Conservation (phyloP, 169 alveolate genomes). For the Babesia caballi region DNA sequence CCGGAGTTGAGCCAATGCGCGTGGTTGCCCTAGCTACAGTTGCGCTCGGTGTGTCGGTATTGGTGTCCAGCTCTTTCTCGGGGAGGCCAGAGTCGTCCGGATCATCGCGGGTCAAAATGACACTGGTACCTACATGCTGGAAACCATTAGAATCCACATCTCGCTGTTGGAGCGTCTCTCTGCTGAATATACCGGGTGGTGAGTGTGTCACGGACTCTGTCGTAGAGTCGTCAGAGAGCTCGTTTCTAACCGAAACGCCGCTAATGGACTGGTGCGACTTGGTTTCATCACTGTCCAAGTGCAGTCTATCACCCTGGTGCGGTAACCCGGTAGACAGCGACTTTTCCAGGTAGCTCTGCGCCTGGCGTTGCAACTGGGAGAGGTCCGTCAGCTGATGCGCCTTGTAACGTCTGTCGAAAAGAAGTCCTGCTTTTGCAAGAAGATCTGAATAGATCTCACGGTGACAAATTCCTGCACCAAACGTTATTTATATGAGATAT, state of each 20-base stretch:
- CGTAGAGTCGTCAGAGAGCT: background rate
- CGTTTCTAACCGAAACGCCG: background rate
- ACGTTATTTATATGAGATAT: background rate
- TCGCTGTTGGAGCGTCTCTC: background rate
- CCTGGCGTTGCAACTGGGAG: conserved; percentile 17
- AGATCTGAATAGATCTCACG: conserved; percentile 18
- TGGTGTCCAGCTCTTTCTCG: background rate
- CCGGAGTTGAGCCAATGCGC: too few relatives aligned
- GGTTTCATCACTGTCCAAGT: background rate
- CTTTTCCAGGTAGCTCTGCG: background rate
- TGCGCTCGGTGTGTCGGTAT: too few relatives aligned
- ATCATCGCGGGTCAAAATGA: background rate
- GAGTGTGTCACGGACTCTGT: background rate
- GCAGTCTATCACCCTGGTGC: background rate
- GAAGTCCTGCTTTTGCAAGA: conserved; percentile 6
- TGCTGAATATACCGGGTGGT: too few relatives aligned
- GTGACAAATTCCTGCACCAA: background rate
- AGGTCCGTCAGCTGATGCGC: conserved; percentile 12
- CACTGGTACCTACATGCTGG: background rate
- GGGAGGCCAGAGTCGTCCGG: background rate
- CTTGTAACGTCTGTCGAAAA: conserved; percentile 26
- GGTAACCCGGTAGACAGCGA: background rate
- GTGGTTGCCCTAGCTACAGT: too few relatives aligned
- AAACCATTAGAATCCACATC: background rate
- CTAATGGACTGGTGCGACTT: background rate